Evolutionary conservation across 1,284 basidiomycete genomes (phyloP).

Genomic region (Schizophyllum commune): DNA sequence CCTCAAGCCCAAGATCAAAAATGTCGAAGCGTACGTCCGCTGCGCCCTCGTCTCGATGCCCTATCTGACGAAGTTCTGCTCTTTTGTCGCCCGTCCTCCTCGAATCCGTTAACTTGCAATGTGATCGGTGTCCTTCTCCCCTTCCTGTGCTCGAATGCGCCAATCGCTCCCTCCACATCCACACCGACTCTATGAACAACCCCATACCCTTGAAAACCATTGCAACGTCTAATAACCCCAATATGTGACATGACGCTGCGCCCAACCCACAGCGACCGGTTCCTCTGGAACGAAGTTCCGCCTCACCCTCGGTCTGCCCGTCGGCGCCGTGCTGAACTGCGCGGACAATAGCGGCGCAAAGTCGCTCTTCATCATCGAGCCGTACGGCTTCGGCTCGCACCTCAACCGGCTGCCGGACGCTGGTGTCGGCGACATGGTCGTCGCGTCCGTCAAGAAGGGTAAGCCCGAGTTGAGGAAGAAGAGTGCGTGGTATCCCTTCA

Average conservation of each 20-base stretch:
- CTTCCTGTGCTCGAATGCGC: background rate
- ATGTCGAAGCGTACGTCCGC: background rate
- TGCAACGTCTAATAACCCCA: too few species aligned
- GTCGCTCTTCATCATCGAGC: conserved; percentile 88
- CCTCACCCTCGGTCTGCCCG: conserved; percentile 94
- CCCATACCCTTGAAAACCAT: too few species aligned
- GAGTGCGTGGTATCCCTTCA: conserved; percentile 49
- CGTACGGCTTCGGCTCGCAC: conserved; percentile 90
- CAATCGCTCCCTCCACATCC: background rate
- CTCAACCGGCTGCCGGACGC: conserved; percentile 98
- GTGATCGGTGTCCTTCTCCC: background rate
- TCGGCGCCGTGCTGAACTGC: conserved; percentile 98
- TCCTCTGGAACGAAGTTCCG: conserved; percentile 93
- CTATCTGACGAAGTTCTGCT: background rate
- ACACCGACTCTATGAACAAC: background rate
- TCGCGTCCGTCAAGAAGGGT: conserved; percentile 99
- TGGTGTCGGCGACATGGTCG: conserved; percentile 98
- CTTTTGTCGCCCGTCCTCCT: background rate
- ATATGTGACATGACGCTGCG: too few species aligned
- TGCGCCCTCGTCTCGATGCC: background rate
- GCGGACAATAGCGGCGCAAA: conserved; percentile 99
- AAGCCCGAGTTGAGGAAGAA: conserved; percentile 99
- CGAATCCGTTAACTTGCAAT: background rate
- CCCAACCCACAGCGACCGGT: conserved; percentile 13
- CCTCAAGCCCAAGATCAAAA: background rate